phyloP scores from a whole-genome alignment of 768 basidiomycete genomes.

The Leccinum variicolor region DNA sequence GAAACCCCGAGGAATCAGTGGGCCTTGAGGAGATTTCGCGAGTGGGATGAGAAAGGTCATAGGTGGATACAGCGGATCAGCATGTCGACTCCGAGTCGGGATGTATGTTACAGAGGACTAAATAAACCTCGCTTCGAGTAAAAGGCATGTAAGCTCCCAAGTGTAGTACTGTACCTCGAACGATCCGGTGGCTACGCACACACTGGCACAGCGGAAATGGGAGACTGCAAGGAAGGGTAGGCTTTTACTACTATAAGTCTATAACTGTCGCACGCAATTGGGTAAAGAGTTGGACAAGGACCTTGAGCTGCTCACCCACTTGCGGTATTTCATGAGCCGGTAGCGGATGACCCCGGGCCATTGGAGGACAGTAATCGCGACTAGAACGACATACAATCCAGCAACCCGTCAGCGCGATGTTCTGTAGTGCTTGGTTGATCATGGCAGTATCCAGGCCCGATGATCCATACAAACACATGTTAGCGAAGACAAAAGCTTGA shows the following conservation, averaged over 20 bases:
- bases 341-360: slow-evolving; percentile 51
- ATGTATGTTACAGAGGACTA: too few species aligned
- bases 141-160: too few species aligned
- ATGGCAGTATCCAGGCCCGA: too few species aligned
- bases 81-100: neutral
- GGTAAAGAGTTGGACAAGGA: slow-evolving; percentile 4
- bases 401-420: slow-evolving; percentile 33
- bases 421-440: slow-evolving; percentile 9
- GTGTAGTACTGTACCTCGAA: too few species aligned
- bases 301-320: slow-evolving; percentile 32
- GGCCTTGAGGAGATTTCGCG: neutral
- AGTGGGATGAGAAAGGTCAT: neutral
- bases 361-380: slow-evolving; percentile 47
- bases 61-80: neutral
- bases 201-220: too few species aligned
- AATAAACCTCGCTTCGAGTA: too few species aligned
- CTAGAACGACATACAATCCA: slow-evolving; percentile 40
- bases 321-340: slow-evolving; percentile 26
- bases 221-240: slow-evolving; percentile 56
- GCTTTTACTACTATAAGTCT: too few species aligned
- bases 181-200: too few species aligned
- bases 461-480: too few species aligned
- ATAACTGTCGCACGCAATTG: slow-evolving; percentile 58
- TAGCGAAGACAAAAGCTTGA: too few species aligned
- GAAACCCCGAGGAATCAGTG: neutral